A percentile compares a stretch with the other conserved stretches of the same genome.
phyloP scores from a whole-genome alignment of 371 early-diverging fungal species.

The Mortierella sp. region DNA sequence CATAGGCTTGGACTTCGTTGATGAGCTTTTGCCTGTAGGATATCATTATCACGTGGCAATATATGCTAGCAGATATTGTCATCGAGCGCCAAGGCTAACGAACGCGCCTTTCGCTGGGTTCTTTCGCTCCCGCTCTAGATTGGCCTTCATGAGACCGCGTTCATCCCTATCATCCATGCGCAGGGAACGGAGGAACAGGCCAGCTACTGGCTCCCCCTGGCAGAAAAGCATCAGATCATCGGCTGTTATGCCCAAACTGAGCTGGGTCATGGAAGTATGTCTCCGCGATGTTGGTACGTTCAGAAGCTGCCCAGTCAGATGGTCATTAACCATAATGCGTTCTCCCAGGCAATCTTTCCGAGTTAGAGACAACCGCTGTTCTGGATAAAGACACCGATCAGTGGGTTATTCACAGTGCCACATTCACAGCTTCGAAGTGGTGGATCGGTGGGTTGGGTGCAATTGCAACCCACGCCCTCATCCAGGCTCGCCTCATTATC shows the following conservation, averaged over 20 bases:
- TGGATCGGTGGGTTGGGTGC: constrained; percentile 88
- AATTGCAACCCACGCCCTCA: constrained; percentile 79
- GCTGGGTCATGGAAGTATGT: constrained; percentile 64
- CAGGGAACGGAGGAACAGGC: constrained; percentile 81
- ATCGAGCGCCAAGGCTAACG: neutral
- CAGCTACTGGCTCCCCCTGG: constrained; percentile 73
- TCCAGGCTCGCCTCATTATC: constrained; percentile 87
- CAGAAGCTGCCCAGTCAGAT: too few relatives aligned
- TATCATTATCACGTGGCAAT: neutral
- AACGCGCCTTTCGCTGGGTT: neutral
- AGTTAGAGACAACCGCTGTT: constrained; percentile 88
- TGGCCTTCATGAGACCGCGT: constrained; percentile 68
- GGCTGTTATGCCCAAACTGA: constrained; percentile 92
- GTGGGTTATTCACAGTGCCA: constrained; percentile 78
- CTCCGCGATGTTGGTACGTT: neutral
- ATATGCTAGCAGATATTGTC: neutral
- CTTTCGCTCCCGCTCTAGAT: constrained; percentile 41
- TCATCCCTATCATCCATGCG: constrained; percentile 78
- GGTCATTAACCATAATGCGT: constrained; percentile 17
- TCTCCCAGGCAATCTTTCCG: constrained; percentile 79
- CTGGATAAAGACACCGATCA: constrained; percentile 80
- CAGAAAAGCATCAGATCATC: constrained; percentile 78
- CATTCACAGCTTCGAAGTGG: constrained; percentile 63
- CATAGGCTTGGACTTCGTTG: constrained; percentile 48
- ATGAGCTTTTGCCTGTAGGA: constrained; percentile 61